Evolutionary conservation across 306 rosid genomes (phyloP).

Genomic region (Spatholobus suberectus): DNA sequence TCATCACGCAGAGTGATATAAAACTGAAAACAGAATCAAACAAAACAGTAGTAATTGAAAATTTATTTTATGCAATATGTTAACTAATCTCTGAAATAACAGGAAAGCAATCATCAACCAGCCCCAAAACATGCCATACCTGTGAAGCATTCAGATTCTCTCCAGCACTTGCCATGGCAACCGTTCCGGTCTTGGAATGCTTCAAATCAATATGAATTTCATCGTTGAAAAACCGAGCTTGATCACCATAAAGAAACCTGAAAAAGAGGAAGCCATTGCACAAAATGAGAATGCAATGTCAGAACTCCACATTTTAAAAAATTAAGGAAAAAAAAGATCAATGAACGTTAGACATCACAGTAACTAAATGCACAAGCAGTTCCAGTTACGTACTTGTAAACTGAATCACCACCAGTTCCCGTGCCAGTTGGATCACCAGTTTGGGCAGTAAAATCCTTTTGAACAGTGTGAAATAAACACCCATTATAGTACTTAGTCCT

Average conservation of each 20-base stretch:
- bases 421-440: conserved; percentile 93
- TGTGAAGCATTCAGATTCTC: conserved; percentile 98
- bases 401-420: conserved; percentile 76
- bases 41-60: conserved; percentile 27
- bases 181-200: conserved; percentile 88
- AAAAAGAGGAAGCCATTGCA: conserved; percentile 14
- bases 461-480: conserved; percentile 82
- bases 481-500: conserved; percentile 92
- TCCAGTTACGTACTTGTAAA: conserved; percentile 64
- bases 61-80: neutral
- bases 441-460: conserved; percentile 96
- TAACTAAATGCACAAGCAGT: neutral
- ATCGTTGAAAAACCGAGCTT: conserved; percentile 89
- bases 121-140: conserved; percentile 51
- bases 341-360: neutral
- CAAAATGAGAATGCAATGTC: neutral
- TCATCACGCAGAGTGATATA: conserved; percentile 88
- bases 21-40: conserved; percentile 60
- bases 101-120: conserved; percentile 12
- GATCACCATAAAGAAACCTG: conserved; percentile 92
- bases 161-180: conserved; percentile 98
- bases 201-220: conserved; percentile 89
- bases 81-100: neutral
- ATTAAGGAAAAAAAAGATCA: neutral
- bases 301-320: neutral